Evolutionary conservation across 2,329 filamentous ascomycete genomes (phyloP), one percentile per base, ranked within the genome.

Genomic region (Lecanicillium sp.): DNA sequence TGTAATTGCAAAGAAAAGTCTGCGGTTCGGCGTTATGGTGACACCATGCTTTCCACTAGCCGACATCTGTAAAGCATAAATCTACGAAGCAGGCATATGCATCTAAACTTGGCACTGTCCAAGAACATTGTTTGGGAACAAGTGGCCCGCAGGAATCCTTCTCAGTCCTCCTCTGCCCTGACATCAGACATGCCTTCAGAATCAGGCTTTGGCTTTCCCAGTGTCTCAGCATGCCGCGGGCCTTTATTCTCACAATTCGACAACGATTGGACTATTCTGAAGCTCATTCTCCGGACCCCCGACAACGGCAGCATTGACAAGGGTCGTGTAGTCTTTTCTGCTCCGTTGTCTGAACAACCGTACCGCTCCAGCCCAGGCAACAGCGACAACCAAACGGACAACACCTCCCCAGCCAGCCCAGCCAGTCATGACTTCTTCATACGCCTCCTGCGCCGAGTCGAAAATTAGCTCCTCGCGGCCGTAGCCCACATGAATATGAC

Each of bases 231-330:
- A n/a, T n/a, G n/a, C n/a, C n/a, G n/a, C n/a, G n/a, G n/a, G n/a
- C n/a, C n/a, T n/a, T n/a, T n/a, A n/a, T n/a, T n/a, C n/a, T 43
- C 21, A 44, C 21, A 44, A 14, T 2, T 44, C 32, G 15, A 44
- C 42, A 27, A 44, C 32, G 8, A 44, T 20, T 6, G 32, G 21
- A 11, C 14, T n/a, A 20, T 36, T 44, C 8, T 26, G 21, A 10
- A 44, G 32, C 15, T 35, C n/a, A 19, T 44, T 44, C 7, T 27
- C 11, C 14, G 30, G 42, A 10, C 42, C 42, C 3, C 20, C 42
- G n/a, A 44, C 42, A n/a, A 27, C 32, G 5, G 42, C 20, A 12
- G 30, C 30, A 26, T 36, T 44, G 15, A 44, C 42, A 12, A 43
- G 8, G 14, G 19, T 43, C 10, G 40, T 44, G 12, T 36, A 44